Evolutionary conservation across 176 grass and related monocot genomes (phyloP).

Genomic region (Zizania latifolia): DNA sequence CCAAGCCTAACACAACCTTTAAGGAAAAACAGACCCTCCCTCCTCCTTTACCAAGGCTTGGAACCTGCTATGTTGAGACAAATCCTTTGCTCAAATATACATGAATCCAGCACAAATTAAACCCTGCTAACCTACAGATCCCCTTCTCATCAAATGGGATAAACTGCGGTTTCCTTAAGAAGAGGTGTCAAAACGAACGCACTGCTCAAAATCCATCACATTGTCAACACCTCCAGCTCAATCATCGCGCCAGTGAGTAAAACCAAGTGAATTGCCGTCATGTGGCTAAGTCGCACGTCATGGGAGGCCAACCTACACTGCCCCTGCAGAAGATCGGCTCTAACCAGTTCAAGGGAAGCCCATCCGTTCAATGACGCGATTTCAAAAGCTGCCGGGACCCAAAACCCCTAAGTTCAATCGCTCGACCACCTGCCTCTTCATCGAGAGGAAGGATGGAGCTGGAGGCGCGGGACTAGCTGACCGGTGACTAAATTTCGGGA

Average conservation of each 20-base stretch:
- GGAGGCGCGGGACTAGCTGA: not conserved
- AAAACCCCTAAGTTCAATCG: not conserved
- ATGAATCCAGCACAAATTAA: not conserved
- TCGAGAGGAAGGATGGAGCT: not conserved
- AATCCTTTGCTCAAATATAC: too few species aligned
- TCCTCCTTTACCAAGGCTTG: too few species aligned
- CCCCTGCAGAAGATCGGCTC: not conserved
- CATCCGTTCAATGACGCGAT: not conserved
- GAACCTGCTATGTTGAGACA: too few species aligned
- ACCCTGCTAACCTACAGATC: not conserved
- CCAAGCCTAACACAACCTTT: too few species aligned
- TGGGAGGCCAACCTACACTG: not conserved
- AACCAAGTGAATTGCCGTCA: not conserved
- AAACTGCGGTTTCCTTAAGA: not conserved
- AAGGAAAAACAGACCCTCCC: too few species aligned
- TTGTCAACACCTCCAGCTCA: conserved; percentile 1
- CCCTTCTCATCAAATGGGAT: not conserved
- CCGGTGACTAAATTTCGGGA: not conserved
- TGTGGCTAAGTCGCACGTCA: not conserved
- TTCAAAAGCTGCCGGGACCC: not conserved
- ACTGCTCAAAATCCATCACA: not conserved
- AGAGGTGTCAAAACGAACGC: not conserved
- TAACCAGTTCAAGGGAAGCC: not conserved
- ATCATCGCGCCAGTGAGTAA: not conserved
- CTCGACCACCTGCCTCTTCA: not conserved